phyloP scores from a whole-genome alignment of 495 filamentous ascomycete species.

The Corynascus novoguineensis region DNA sequence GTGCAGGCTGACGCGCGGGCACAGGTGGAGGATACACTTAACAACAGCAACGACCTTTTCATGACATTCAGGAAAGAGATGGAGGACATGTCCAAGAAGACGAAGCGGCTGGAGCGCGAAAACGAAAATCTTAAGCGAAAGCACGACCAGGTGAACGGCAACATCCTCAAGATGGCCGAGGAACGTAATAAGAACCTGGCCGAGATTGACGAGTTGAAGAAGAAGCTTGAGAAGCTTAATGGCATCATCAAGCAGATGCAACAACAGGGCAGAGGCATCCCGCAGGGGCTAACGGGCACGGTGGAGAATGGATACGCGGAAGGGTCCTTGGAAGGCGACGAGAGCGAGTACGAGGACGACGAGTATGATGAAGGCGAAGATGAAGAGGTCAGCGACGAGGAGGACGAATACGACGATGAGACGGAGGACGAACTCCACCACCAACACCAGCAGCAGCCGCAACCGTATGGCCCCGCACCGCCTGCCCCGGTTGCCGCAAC shows the following conservation, averaged over 20 bases:
- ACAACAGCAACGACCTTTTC: conserved; percentile 98
- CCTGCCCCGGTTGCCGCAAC: conserved; percentile 36
- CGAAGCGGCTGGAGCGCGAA: conserved; percentile 93
- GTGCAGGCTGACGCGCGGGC: conserved; percentile 9
- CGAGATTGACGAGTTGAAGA: conserved; percentile 73
- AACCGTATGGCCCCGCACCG: conserved; percentile 49
- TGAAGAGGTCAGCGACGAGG: conserved; percentile 46
- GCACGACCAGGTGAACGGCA: conserved; percentile 87
- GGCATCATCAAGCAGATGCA: conserved; percentile 92
- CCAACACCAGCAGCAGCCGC: conserved; percentile 45
- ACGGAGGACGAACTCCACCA: conserved; percentile 52
- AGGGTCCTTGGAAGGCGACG: conserved; percentile 56
- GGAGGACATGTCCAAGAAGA: conserved; percentile 99
- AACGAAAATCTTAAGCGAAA: conserved; percentile 87
- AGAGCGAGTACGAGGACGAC: conserved; percentile 72
- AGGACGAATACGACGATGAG: conserved; percentile 61
- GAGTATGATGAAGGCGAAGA: conserved; percentile 55
- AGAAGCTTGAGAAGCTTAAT: conserved; percentile 89
- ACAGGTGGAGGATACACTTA: conserved; percentile 96
- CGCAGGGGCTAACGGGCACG: conserved; percentile 51
- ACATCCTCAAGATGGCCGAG: conserved; percentile 97
- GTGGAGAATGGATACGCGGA: conserved; percentile 49
- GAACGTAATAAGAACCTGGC: conserved; percentile 77
- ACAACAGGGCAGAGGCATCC: conserved; percentile 72
- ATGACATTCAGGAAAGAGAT: conserved; percentile 98